These are phyloP conservation scores for Podila horticola DNA, from an alignment of 192 early-diverging fungal species.

Conservation along the genomic window DNA sequence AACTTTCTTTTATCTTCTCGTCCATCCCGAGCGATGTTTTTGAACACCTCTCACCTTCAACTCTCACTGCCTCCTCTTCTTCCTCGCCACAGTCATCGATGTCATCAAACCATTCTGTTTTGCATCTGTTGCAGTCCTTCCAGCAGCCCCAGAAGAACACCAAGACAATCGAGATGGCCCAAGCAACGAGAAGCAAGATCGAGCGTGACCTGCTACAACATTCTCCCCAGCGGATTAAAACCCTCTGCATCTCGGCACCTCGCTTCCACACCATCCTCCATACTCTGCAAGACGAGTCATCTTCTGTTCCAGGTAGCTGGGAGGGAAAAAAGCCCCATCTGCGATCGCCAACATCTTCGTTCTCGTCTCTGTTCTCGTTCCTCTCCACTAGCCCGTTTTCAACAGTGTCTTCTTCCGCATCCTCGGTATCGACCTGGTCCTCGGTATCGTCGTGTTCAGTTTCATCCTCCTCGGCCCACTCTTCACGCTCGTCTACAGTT, in stretches of 20 bases:
- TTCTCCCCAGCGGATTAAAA: conserved; percentile 17
- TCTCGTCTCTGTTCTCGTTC: conserved; percentile 23
- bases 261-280: conserved; percentile 16
- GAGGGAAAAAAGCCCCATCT: too few relatives aligned
- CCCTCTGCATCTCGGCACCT: conserved; percentile 21
- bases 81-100: neutral
- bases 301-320: neutral
- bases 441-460: conserved; percentile 11
- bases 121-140: conserved; percentile 25
- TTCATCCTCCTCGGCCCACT: conserved; percentile 9
- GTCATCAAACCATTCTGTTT: neutral
- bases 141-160: conserved; percentile 15
- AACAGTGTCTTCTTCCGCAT: neutral
- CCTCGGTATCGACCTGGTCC: conserved; percentile 8
- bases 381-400: conserved; percentile 20
- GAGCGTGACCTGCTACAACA: conserved; percentile 34
- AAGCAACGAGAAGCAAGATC: conserved; percentile 1
- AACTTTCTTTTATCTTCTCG: conserved; percentile 23
- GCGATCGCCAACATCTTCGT: conserved; percentile 2
- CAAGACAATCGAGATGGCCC: conserved; percentile 15
- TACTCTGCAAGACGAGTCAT: neutral
- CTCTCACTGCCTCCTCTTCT: neutral
- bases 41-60: conserved; percentile 17
- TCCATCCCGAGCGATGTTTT: conserved; percentile 23
- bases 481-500: neutral